Percentiles rank a stretch among this genome's conserved stretches.
Evolutionary conservation across 495 filamentous ascomycete genomes (phyloP).

Genomic region (Penicillium turbatum): DNA sequence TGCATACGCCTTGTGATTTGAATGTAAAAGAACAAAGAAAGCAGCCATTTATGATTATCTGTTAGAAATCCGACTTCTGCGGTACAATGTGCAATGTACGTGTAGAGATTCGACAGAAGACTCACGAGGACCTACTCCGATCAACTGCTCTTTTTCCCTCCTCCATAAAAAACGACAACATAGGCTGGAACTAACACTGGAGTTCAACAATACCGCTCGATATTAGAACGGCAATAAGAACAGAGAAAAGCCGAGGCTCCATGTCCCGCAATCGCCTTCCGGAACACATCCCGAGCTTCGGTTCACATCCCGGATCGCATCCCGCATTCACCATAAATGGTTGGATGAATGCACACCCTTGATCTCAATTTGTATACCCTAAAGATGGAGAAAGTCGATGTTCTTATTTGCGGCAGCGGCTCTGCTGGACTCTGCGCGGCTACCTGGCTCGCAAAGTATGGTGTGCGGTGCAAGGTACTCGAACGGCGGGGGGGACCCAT

Average conservation of each 20-base stretch:
- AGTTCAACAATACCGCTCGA: neutral
- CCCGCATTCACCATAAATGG: slow-evolving; percentile 17
- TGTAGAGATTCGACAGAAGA: too few relatives aligned
- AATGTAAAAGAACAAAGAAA: neutral
- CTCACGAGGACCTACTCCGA: too few relatives aligned
- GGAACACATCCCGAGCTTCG: slow-evolving; percentile 19
- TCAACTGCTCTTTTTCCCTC: too few relatives aligned
- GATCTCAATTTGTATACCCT: neutral
- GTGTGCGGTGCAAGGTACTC: slow-evolving; percentile 58
- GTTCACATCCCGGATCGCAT: slow-evolving; percentile 16
- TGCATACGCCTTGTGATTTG: slow-evolving; percentile 12
- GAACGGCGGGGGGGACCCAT: slow-evolving; percentile 60
- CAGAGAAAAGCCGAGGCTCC: neutral
- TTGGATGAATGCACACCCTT: slow-evolving; percentile 5
- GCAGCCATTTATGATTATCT: neutral
- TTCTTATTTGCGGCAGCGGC: slow-evolving; percentile 64
- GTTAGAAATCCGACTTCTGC: too few relatives aligned
- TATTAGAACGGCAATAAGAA: too few relatives aligned
- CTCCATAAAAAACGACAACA: too few relatives aligned
- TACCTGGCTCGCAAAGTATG: slow-evolving; percentile 60
- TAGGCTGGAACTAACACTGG: neutral
- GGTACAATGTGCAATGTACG: too few relatives aligned
- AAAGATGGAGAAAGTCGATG: slow-evolving; percentile 37
- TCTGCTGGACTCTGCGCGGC: slow-evolving; percentile 68
- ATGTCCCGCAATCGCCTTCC: neutral